Percentiles rank a stretch among this genome's conserved stretches.
Evolutionary conservation across 2,329 filamentous ascomycete genomes (phyloP).

Genomic region (Diaporthe capsici): DNA sequence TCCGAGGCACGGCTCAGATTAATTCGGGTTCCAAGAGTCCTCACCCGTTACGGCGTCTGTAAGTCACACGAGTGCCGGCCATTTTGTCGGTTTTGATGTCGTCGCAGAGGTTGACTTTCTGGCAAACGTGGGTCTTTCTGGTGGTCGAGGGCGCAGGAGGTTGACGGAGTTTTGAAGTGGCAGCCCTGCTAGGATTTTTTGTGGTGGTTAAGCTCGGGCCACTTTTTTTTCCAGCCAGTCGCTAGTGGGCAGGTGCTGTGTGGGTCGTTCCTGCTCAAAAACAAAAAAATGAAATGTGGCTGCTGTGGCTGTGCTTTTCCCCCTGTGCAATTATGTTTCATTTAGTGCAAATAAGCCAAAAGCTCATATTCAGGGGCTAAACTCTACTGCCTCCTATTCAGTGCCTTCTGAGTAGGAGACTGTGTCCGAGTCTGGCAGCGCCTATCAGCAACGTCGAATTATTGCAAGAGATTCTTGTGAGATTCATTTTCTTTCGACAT

Average conservation of each 20-base stretch:
- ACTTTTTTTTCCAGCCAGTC: not conserved
- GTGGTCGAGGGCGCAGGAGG: slow-evolving; percentile 31
- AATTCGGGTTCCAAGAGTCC: slow-evolving; percentile 54
- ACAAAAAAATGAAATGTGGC: not conserved
- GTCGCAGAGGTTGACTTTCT: slow-evolving; percentile 39
- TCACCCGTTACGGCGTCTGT: slow-evolving; percentile 86
- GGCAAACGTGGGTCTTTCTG: slow-evolving; percentile 42
- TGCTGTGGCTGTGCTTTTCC: slow-evolving; percentile 14
- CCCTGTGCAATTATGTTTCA: not conserved
- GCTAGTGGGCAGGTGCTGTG: not conserved
- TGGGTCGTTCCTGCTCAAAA: not conserved
- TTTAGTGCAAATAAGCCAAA: not conserved
- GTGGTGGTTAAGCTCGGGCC: slow-evolving; percentile 24
- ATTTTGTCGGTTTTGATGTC: slow-evolving; percentile 64
- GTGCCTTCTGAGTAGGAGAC: not conserved
- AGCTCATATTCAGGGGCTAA: not conserved
- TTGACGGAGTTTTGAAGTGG: slow-evolving; percentile 37
- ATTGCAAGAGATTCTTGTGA: not conserved
- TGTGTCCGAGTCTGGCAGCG: not conserved
- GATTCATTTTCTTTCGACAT: not conserved
- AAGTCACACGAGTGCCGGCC: slow-evolving; percentile 72
- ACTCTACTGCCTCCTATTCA: not conserved
- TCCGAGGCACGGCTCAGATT: not conserved
- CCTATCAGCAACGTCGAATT: too few relatives aligned
- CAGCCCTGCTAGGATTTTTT: slow-evolving; percentile 36